Evolutionary conservation across 148 eudicot genomes (phyloP).

Genomic region (Rhododendron mucronatum): DNA sequence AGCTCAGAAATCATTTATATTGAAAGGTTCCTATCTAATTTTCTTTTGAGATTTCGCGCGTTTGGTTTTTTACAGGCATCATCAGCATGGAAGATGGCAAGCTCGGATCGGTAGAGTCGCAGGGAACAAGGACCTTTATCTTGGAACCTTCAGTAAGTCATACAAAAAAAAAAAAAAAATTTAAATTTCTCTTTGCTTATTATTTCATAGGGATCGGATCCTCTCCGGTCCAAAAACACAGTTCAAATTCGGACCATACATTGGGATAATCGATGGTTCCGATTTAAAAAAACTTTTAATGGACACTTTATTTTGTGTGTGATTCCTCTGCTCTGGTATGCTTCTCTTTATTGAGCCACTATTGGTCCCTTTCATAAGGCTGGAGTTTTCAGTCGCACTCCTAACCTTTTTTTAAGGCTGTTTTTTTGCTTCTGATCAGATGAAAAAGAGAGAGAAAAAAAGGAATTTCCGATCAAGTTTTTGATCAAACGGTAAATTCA

Average conservation of each 20-base stretch:
- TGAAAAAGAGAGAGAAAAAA: constrained; percentile 4
- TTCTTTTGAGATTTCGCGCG: not conserved
- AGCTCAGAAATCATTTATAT: not conserved
- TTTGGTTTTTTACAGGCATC: constrained; percentile 52
- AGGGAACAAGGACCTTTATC: constrained; percentile 93
- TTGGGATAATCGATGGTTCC: too few relatives aligned
- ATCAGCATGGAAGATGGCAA: constrained; percentile 98
- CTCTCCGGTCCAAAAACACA: too few relatives aligned
- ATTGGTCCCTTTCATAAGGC: constrained; percentile 37
- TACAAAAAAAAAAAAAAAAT: not conserved
- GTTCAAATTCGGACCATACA: too few relatives aligned
- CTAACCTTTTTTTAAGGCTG: constrained; percentile 6
- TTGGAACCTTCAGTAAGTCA: constrained; percentile 83
- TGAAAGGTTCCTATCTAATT: not conserved
- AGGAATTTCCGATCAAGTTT: not conserved
- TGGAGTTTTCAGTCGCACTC: constrained; percentile 14
- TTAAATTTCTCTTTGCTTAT: not conserved
- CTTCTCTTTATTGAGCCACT: constrained; percentile 30
- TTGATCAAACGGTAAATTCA: not conserved
- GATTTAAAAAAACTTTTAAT: constrained; percentile 13
- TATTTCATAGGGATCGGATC: too few relatives aligned
- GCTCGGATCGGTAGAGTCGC: constrained; percentile 94
- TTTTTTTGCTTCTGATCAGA: constrained; percentile 1
- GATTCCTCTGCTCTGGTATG: constrained; percentile 16
- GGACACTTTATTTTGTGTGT: constrained; percentile 4